A percentile compares a stretch with the other conserved stretches of the same genome.
phyloP scores from a whole-genome alignment of 2,329 filamentous ascomycete genomes.

The Colletotrichum lupini region DNA sequence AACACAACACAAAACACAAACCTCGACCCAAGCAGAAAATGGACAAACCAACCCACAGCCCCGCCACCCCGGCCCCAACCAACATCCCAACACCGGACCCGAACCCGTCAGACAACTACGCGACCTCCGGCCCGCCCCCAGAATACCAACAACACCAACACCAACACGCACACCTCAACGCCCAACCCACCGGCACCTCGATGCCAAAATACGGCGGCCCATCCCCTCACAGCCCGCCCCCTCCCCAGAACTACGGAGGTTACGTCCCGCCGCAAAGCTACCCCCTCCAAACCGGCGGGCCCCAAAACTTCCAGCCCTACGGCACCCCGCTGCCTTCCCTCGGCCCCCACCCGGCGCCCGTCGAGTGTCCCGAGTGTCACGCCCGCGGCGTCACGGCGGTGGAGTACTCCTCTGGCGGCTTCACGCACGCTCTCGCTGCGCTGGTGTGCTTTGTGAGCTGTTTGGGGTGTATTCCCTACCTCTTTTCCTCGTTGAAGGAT shows the following conservation, averaged over 20 bases:
- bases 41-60: slow-evolving; percentile 15
- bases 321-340: slow-evolving; percentile 37
- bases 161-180: background rate
- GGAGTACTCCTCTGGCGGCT: slow-evolving; percentile 37
- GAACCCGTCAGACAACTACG: slow-evolving; percentile 8
- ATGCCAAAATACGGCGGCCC: slow-evolving; percentile 30
- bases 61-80: background rate
- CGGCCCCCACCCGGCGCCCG: slow-evolving; percentile 34
- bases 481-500: slow-evolving; percentile 38
- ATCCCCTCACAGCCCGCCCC: background rate
- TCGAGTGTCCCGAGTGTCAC: slow-evolving; percentile 39
- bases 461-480: slow-evolving; percentile 40
- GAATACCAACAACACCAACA: slow-evolving; percentile 5
- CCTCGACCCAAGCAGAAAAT: background rate
- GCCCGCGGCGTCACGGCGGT: slow-evolving; percentile 38
- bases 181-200: background rate
- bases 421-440: slow-evolving; percentile 38
- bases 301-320: slow-evolving; percentile 33
- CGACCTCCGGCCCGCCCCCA: slow-evolving; percentile 6
- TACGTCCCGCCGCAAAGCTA: slow-evolving; percentile 9
- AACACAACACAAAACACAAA: background rate
- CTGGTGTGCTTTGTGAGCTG: slow-evolving; percentile 38
- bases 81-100: background rate
- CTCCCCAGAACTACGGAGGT: background rate
- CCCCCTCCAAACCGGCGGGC: slow-evolving; percentile 14